Evolutionary conservation across 768 basidiomycete genomes (phyloP), one percentile per base, ranked within the genome.

Genomic region (Cystofilobasidium capitatum): DNA sequence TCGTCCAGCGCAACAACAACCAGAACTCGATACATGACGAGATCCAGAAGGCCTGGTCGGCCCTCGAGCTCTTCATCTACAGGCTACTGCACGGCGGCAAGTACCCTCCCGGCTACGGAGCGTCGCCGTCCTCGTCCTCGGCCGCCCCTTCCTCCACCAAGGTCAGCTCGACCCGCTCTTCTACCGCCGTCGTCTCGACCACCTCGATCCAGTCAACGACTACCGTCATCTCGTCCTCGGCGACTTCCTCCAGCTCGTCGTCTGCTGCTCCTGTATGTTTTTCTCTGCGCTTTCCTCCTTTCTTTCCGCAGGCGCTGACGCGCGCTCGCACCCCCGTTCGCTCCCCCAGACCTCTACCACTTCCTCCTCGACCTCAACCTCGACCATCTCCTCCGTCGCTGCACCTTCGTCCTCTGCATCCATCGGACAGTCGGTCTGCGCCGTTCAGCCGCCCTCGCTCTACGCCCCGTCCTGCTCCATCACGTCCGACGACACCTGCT

Each of bases 381-480:
- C 47, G 24, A 51, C 26, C 29, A n/a, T 31, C 39, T 31, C 62
- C 22, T 16, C 29, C 14, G n/a, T 31, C 24, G 9, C 55, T 24
- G 8, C 29, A 31, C 26, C 55, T 20, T 16, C 1, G 9, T 17
- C 39, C 13, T 40, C 55, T 6, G 10, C 9, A 9, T 36, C 35
- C n/a, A 17, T 17, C 29, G 63, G 40, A 20, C 51, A 33, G 4
- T 58, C 68, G 0, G 58, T 64, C 24, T 69, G 68, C 45, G 35
- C 55, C 5, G 55, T 55, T 36, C 26, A 55, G 10, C 49, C 49
- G 37, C 44, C 58, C 0, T 69, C 68, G 9, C 35, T 39, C 24
- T 69, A 59, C 45, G 45, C 63, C 26, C 62, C 63, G n/a, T 69
- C 68, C 0, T 69, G 68, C 57, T 51, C 66, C 13, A 36, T 36